Evolutionary conservation across 495 filamentous ascomycete genomes (phyloP), one percentile per base, ranked within the genome.

Genomic region (Cercophora sp.): DNA sequence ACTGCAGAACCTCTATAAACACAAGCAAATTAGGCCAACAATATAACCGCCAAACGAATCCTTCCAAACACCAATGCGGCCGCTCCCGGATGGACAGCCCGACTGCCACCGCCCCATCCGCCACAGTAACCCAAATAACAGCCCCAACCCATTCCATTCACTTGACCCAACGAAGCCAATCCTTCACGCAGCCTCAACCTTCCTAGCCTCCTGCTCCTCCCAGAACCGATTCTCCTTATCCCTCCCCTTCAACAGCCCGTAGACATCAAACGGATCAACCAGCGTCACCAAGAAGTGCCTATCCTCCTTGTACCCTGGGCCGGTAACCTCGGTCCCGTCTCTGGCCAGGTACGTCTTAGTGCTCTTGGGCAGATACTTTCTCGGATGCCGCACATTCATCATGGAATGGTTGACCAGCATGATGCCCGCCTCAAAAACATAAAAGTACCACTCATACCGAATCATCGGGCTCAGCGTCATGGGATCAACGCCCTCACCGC

Each of bases 401-500:
- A 89, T 52, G 8, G 78, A 67, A 18, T 70, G 75, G 49, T 88
- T 89, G 40, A 57, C 41, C 2, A 84, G 70, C 85, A 90, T 89
- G 43, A 86, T 64, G 9, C 63, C 62, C 0, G 75, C 76, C 63
- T 89, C 86, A 54, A 88, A 88, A 27, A 89, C 70, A 67, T 80
- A 89, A 61, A 88, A 87, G 62, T 80, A 87, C 79, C 80, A 85
- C 62, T 89, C 86, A 45, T 85, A 78, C 22, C 80, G 78, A 37
- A 85, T 46, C 27, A 85, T 66, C 0, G 82, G 80, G 27, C 74
- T 81, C 11, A 75, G 47, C 4, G 41, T 57, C 41, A 43, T 44
- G 0, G 56, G 56, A 36, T 79, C 71, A n/a, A 59, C 50, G 10
- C 46, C 56, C 19, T 52, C 26, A n/a, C 37, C n/a, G 15, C 36